phyloP scores from a whole-genome alignment of 2,329 filamentous ascomycete genomes.

The Spiromastix sp. region DNA sequence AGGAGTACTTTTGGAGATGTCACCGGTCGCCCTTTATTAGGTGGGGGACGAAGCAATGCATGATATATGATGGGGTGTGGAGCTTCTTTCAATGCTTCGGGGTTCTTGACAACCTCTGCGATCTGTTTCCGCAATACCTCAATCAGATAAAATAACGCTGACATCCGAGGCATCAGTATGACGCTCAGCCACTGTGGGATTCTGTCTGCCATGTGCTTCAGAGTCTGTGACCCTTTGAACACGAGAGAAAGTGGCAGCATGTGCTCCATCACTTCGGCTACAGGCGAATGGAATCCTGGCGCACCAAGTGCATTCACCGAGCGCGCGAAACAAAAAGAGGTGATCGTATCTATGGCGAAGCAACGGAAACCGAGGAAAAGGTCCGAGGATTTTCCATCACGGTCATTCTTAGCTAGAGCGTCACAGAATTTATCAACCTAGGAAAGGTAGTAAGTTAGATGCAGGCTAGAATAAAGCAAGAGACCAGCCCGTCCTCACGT shows the following conservation, averaged over 20 bases:
- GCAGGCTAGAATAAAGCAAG: background rate
- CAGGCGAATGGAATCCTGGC: slow-evolving; percentile 13
- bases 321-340: slow-evolving; percentile 16
- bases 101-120: slow-evolving; percentile 15
- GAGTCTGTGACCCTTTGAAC: slow-evolving; percentile 18
- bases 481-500: slow-evolving; percentile 7
- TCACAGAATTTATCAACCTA: slow-evolving; percentile 10
- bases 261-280: slow-evolving; percentile 16
- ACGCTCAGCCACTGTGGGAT: slow-evolving; percentile 28
- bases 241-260: slow-evolving; percentile 11
- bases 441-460: background rate
- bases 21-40: slow-evolving; percentile 20
- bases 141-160: slow-evolving; percentile 30
- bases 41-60: slow-evolving; percentile 21
- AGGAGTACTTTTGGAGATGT: slow-evolving; percentile 26
- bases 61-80: slow-evolving; percentile 29
- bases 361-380: slow-evolving; percentile 14
- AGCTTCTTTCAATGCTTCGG: slow-evolving; percentile 16
- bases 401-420: slow-evolving; percentile 6
- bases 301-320: slow-evolving; percentile 14
- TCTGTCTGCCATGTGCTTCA: slow-evolving; percentile 27
- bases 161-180: slow-evolving; percentile 24
- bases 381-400: slow-evolving; percentile 9
- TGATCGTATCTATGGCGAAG: slow-evolving; percentile 17
- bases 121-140: slow-evolving; percentile 18